Conservation (phyloP, 495 filamentous ascomycete genomes). For the Penicillium antarcticum region DNA sequence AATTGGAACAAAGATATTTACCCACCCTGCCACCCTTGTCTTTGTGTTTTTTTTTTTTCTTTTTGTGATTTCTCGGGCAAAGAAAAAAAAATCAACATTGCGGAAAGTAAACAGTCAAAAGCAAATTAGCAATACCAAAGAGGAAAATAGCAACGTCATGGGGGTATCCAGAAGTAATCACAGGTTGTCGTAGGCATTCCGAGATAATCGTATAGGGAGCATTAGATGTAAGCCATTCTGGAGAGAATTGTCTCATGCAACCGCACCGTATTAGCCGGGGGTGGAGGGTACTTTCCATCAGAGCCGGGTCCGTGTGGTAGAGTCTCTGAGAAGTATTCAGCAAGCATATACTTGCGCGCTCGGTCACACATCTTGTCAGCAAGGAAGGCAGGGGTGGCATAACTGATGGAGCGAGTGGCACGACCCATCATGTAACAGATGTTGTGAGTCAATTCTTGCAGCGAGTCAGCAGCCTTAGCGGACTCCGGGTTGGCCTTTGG, state of each 20-base stretch:
- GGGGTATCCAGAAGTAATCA: too few relatives aligned
- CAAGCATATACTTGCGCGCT: slow-evolving; percentile 57
- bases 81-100: too few relatives aligned
- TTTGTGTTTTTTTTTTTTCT: background rate
- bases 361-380: slow-evolving; percentile 74
- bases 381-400: slow-evolving; percentile 70
- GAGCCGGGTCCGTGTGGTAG: background rate
- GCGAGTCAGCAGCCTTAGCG: slow-evolving; percentile 46
- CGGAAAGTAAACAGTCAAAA: too few relatives aligned
- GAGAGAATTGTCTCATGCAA: too few relatives aligned
- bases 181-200: background rate
- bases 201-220: background rate
- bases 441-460: slow-evolving; percentile 63
- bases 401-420: slow-evolving; percentile 70
- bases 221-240: slow-evolving; percentile 7
- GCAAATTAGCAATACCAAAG: too few relatives aligned
- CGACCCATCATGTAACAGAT: slow-evolving; percentile 74
- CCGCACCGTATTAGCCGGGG: too few relatives aligned
- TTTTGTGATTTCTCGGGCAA: background rate
- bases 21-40: background rate
- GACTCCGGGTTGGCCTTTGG: slow-evolving; percentile 20
- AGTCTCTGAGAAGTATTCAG: background rate
- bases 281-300: background rate
- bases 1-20: background rate
- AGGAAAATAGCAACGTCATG: background rate